phyloP scores from a whole-genome alignment of 2,329 filamentous ascomycete genomes.

The Harringtonia aguacate region DNA sequence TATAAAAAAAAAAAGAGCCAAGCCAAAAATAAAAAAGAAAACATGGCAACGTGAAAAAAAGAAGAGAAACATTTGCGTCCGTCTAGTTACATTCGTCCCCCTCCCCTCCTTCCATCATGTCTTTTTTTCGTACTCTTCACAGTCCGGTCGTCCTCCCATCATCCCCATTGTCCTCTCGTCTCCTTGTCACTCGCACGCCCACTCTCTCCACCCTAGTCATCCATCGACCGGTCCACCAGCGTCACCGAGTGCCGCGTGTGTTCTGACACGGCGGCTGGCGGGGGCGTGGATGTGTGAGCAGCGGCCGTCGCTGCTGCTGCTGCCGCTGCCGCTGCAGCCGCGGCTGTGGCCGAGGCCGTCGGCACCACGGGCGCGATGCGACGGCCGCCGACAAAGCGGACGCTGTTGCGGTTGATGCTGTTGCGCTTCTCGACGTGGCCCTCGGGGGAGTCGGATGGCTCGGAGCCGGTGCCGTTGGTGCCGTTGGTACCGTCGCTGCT shows the following conservation, averaged over 20 bases:
- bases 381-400: conserved; percentile 41
- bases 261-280: conserved; percentile 13
- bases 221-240: conserved; percentile 68
- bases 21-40: background rate
- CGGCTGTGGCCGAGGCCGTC: background rate
- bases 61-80: background rate
- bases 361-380: conserved; percentile 29
- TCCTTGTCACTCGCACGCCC: too few species aligned
- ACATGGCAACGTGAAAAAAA: background rate
- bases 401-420: conserved; percentile 45
- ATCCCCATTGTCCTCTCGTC: too few species aligned
- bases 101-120: conserved; percentile 6
- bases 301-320: background rate
- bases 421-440: conserved; percentile 48
- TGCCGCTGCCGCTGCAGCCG: background rate
- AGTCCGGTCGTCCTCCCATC: too few species aligned
- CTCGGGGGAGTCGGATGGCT: conserved; percentile 14
- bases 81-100: background rate
- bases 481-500: conserved; percentile 30
- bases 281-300: too few species aligned
- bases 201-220: too few species aligned
- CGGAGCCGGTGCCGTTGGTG: conserved; percentile 13
- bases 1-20: background rate
- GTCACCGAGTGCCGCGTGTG: conserved; percentile 43
- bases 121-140: too few species aligned